phyloP scores from a whole-genome alignment of 306 rosid genomes.

The Cucumis cinereus region DNA sequence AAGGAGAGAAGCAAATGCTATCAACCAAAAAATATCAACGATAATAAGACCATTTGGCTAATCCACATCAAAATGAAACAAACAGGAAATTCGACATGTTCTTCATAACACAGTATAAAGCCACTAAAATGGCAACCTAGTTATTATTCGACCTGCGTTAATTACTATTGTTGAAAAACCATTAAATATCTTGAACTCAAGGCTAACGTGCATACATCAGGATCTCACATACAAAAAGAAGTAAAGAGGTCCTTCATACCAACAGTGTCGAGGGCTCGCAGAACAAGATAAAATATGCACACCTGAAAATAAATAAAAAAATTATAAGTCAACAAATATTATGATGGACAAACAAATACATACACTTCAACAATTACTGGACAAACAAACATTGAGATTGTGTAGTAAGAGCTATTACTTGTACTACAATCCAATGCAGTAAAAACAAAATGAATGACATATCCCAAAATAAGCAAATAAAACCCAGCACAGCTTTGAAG shows the following conservation, averaged over 20 bases:
- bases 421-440: background rate
- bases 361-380: background rate
- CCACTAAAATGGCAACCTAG: background rate
- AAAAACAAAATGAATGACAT: background rate
- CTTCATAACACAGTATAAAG: background rate
- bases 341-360: background rate
- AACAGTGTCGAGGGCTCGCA: conserved; percentile 93
- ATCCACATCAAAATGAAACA: background rate
- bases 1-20: background rate
- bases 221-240: background rate
- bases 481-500: background rate
- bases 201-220: background rate
- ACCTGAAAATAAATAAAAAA: conserved; percentile 50
- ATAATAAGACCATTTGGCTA: background rate
- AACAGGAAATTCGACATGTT: background rate
- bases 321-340: background rate
- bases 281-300: conserved; percentile 83
- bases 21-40: background rate
- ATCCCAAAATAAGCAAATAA: background rate
- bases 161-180: background rate
- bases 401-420: background rate
- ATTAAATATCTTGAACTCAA: background rate
- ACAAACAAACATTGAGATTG: background rate
- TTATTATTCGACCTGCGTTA: background rate
- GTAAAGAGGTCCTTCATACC: conserved; percentile 28